Conservation (phyloP, 495 filamentous ascomycete species). For the Thermochaetoides thermophila region DNA sequence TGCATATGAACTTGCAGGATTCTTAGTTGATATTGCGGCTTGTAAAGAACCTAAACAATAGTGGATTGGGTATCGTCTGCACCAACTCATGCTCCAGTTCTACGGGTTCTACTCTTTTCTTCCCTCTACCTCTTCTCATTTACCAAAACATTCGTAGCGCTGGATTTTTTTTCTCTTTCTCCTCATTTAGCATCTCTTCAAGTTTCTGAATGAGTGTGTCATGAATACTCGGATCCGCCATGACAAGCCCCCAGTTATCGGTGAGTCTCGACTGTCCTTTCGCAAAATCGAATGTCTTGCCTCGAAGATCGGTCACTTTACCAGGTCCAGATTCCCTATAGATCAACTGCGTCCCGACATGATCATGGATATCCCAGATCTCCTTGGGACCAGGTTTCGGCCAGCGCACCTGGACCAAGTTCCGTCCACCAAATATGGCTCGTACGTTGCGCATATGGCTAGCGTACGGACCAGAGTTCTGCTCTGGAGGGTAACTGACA, state of each 20-base stretch:
- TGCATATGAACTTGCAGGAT: too few species aligned
- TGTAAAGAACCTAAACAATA: too few species aligned
- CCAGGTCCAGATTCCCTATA: constrained; percentile 39
- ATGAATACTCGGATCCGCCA: constrained; percentile 14
- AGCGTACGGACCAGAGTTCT: constrained; percentile 40
- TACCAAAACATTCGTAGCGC: too few species aligned
- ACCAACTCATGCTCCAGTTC: too few species aligned
- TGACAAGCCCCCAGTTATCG: constrained; percentile 16
- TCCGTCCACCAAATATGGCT: constrained; percentile 31
- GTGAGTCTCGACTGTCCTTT: constrained; percentile 20
- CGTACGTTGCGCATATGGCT: constrained; percentile 46
- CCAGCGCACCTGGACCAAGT: constrained; percentile 13
- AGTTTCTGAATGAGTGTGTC: constrained; percentile 11
- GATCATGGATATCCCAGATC: constrained; percentile 39
- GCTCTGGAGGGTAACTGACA: constrained; percentile 31
- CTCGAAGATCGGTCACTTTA: constrained; percentile 38
- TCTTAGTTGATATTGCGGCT: too few species aligned
- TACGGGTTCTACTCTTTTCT: too few species aligned
- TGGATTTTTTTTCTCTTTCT: too few species aligned
- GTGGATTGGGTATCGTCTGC: too few species aligned
- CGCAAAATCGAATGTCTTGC: constrained; percentile 26
- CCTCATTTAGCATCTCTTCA: constrained; percentile 1
- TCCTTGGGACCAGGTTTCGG: constrained; percentile 5
- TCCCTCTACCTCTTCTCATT: constrained; percentile 1
- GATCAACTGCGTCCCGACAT: constrained; percentile 44